Conservation (phyloP, 1,139 yeast genomes). For the Pichia sp. region DNA sequence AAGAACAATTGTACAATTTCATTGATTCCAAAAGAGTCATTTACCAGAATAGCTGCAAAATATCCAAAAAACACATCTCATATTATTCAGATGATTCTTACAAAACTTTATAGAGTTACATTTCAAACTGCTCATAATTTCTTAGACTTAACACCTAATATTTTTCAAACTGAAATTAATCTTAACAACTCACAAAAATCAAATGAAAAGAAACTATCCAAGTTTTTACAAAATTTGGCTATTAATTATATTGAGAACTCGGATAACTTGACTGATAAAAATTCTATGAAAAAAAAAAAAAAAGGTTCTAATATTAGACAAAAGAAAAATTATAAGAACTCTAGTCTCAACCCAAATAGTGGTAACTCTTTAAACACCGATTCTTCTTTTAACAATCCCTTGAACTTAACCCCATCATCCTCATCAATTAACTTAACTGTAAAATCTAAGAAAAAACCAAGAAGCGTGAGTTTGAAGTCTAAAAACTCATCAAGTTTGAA, state of each 20-base stretch:
- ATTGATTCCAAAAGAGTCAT: slow-evolving; percentile 81
- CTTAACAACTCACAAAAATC: slow-evolving; percentile 47
- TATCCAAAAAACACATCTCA: slow-evolving; percentile 90
- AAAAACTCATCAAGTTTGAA: neutral
- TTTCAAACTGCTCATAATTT: slow-evolving; percentile 85
- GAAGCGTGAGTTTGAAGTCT: neutral
- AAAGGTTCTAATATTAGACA: neutral
- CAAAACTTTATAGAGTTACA: slow-evolving; percentile 83
- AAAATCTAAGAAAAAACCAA: neutral
- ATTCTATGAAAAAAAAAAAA: neutral
- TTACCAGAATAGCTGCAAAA: slow-evolving; percentile 61
- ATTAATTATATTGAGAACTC: slow-evolving; percentile 6
- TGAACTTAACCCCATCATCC: neutral
- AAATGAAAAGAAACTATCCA: slow-evolving; percentile 49
- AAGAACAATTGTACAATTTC: slow-evolving; percentile 75
- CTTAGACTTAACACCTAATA: slow-evolving; percentile 76
- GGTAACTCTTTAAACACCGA: neutral
- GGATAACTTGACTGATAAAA: neutral
- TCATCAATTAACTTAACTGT: neutral
- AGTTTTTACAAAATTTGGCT: slow-evolving; percentile 38
- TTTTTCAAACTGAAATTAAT: slow-evolving; percentile 66
- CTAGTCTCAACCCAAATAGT: neutral
- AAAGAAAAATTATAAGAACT: neutral
- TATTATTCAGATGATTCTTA: slow-evolving; percentile 85
- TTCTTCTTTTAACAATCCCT: neutral